phyloP scores from a whole-genome alignment of 2,329 filamentous ascomycete genomes.

The Paraconiothyrium sp. region DNA sequence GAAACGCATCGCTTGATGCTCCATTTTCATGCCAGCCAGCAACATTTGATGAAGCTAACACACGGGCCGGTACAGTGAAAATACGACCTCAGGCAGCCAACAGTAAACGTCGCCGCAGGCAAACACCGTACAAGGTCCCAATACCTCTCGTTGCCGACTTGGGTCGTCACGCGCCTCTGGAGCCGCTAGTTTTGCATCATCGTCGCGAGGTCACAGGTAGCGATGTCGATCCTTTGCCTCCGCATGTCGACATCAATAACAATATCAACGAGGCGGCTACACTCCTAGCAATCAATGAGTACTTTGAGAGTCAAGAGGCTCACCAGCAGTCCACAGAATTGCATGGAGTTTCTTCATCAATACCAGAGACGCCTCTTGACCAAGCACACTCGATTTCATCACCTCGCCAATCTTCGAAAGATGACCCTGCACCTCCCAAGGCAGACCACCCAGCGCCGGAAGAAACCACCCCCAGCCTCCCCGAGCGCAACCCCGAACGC shows the following conservation, averaged over 20 bases:
- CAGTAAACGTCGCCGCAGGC: constrained; percentile 37
- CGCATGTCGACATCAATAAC: constrained; percentile 35
- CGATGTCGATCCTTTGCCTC: constrained; percentile 30
- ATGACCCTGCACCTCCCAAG: constrained; percentile 5
- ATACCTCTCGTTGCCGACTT: constrained; percentile 16
- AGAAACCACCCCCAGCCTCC: constrained; percentile 29
- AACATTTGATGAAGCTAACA: neutral
- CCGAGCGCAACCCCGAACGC: constrained; percentile 36
- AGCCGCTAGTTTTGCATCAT: constrained; percentile 39
- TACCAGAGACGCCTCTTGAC: neutral
- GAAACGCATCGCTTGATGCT: constrained; percentile 2
- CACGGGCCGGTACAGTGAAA: neutral
- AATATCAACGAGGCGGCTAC: constrained; percentile 34
- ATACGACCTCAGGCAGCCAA: constrained; percentile 14
- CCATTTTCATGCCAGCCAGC: neutral
- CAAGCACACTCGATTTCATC: neutral
- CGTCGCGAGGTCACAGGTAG: constrained; percentile 32
- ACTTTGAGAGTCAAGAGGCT: constrained; percentile 27
- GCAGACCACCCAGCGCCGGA: constrained; percentile 26
- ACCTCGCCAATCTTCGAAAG: neutral
- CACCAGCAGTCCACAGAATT: neutral
- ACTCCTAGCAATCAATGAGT: constrained; percentile 41
- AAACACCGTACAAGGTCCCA: constrained; percentile 37
- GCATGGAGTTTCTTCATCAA: neutral
- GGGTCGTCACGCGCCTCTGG: constrained; percentile 36